phyloP scores from a whole-genome alignment of 2,329 filamentous ascomycete species.

The Xylaria sp. region DNA sequence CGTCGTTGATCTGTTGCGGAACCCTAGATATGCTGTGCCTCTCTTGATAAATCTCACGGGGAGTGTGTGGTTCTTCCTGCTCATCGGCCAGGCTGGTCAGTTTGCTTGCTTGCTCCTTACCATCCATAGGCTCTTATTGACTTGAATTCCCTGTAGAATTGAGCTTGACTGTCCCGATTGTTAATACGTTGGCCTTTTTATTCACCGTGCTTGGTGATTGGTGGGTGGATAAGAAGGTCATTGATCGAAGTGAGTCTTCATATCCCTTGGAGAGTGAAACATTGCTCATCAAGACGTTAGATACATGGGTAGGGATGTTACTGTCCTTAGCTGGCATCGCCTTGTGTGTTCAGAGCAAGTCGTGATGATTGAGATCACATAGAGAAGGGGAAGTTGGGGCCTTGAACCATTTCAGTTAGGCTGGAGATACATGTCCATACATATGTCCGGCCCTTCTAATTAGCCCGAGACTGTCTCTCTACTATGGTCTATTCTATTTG shows the following conservation, averaged over 20 bases:
- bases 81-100: constrained; percentile 91
- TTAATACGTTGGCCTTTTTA: constrained; percentile 93
- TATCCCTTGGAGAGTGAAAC: background rate
- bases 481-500: background rate
- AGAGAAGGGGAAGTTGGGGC: background rate
- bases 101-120: constrained; percentile 39
- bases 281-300: constrained; percentile 37
- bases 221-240: constrained; percentile 92
- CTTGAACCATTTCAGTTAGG: background rate
- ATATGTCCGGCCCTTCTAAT: background rate
- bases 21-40: constrained; percentile 86
- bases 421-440: background rate
- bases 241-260: constrained; percentile 75
- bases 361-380: constrained; percentile 28
- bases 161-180: constrained; percentile 92
- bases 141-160: constrained; percentile 67
- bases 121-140: background rate
- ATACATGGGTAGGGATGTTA: constrained; percentile 48
- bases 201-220: constrained; percentile 96
- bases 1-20: constrained; percentile 79
- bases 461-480: background rate
- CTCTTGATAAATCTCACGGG: constrained; percentile 89
- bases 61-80: constrained; percentile 94
- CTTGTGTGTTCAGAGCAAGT: constrained; percentile 47
- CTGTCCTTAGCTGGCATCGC: constrained; percentile 46